Percentiles rank a stretch among this genome's conserved stretches.
phyloP scores from a whole-genome alignment of 257 asterid genomes.

The Gentiana dahurica region DNA sequence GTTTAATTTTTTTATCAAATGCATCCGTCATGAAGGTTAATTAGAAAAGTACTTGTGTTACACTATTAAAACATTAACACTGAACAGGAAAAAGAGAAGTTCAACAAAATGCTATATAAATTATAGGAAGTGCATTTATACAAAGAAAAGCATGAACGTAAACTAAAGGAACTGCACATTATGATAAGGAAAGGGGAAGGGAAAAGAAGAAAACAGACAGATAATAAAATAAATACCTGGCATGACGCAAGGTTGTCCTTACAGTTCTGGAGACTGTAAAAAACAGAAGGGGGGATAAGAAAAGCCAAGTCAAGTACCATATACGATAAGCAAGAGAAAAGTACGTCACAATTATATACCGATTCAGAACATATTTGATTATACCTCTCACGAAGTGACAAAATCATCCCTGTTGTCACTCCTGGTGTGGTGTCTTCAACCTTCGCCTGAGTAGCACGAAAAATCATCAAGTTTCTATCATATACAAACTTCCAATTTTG shows the following conservation, averaged over 20 bases:
- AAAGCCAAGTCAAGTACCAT: not conserved
- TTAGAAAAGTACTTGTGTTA: not conserved
- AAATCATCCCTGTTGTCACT: slow-evolving; percentile 79
- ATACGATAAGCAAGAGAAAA: not conserved
- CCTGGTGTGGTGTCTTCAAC: slow-evolving; percentile 92
- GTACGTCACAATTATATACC: not conserved
- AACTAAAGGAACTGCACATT: not conserved
- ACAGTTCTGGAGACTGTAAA: slow-evolving; percentile 73
- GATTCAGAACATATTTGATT: not conserved
- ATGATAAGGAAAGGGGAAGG: not conserved
- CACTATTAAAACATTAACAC: not conserved
- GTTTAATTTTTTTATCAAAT: not conserved
- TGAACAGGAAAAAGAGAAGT: not conserved
- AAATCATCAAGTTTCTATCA: not conserved
- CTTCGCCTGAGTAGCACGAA: slow-evolving; percentile 36
- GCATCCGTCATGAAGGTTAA: not conserved
- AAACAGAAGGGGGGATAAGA: slow-evolving; percentile 11
- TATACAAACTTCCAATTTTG: not conserved
- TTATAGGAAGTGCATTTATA: no score
- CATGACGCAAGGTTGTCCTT: slow-evolving; percentile 66
- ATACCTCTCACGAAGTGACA: slow-evolving; percentile 90
- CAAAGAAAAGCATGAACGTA: not conserved
- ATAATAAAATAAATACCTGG: slow-evolving; percentile 36
- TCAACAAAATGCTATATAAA: not conserved
- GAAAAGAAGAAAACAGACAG: not conserved